Base-by-base conservation (phyloP, 768 basidiomycete species). In the Serendipita vermifera region DNA sequence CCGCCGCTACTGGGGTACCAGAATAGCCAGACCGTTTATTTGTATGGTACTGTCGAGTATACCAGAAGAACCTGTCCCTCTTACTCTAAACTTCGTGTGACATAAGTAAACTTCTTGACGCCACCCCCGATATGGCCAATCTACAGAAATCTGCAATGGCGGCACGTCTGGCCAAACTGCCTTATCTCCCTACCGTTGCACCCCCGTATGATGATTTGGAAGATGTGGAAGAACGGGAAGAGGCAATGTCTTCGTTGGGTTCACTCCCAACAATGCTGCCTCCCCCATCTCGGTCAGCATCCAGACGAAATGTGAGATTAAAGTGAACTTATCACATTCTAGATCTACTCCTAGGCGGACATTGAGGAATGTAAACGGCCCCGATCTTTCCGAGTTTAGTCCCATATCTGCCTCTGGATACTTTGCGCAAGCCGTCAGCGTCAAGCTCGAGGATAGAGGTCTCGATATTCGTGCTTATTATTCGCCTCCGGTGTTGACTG, bases 391-490 rank as follows among this genome's bases (percentile, higher is more conserved):
- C 0, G 75, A 76, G n/a, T 83, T 79, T 60, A 63, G 81, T 0
- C 90, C 93, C 0, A 77, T 96, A 54, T 91, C 86, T 35, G 87
- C 87, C 0, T 69, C 78, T 14, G 73, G 72, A 1, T 94, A 77
- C 72, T 97, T 96, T 65, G 69, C 73, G 0, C 79, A 88, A 60
- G 93, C 94, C 6, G 70, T 84, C 2, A 83, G 90, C 63, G 83
- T 97, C 39, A 66, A 75, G 0, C 80, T 93, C 15, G 74, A 80
- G 3, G 64, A 71, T 11, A 72, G 81, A 5, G 72, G 72, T 17
- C 77, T 89, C 3, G 81, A 85, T 46, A 78, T 81, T 62, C 76
- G 93, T 29, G 83, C 81, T 7, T 96, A 97, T 69, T 87, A 93
- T 66, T 85, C 88, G 0, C 77, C 85, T 1, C 80, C 91, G 1